Conservation (phyloP, 768 basidiomycete genomes). For the Chalciporus chontae region DNA sequence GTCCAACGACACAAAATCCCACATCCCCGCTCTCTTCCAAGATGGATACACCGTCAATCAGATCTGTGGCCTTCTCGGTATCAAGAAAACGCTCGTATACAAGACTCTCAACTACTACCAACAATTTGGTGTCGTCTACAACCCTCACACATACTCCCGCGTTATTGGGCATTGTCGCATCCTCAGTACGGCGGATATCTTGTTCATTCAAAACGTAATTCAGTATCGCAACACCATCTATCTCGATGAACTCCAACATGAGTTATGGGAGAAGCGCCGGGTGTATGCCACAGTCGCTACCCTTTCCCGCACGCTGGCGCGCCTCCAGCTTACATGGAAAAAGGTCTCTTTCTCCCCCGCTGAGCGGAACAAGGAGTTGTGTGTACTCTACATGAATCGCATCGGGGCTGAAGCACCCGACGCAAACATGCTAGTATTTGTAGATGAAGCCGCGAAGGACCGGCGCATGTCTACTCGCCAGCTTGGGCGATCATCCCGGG, state of each 20-base stretch:
- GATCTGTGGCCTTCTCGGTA: neutral
- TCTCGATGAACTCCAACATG: neutral
- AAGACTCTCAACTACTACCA: neutral
- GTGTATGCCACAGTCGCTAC: neutral
- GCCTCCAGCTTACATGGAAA: neutral
- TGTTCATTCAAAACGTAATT: too few species aligned
- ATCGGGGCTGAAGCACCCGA: slow-evolving; percentile 11
- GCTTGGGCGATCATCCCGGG: neutral
- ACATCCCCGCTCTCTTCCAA: too few species aligned
- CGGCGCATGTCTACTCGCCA: neutral
- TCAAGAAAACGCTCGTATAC: slow-evolving; percentile 4
- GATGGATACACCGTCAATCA: neutral
- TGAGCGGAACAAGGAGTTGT: slow-evolving; percentile 9
- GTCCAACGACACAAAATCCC: too few species aligned
- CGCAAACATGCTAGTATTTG: slow-evolving; percentile 23
- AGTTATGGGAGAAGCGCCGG: neutral
- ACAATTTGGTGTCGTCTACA: neutral
- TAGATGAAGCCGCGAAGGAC: slow-evolving; percentile 18
- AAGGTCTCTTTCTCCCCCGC: slow-evolving; percentile 2
- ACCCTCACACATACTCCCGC: too few species aligned
- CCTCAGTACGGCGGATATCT: neutral
- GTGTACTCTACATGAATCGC: slow-evolving; percentile 9
- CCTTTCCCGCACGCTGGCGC: neutral
- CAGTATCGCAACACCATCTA: neutral
- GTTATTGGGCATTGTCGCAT: neutral